These are phyloP conservation scores for Auriscalpium microsporum DNA, from an alignment of 768 basidiomycete species.

Conservation along the genomic window DNA sequence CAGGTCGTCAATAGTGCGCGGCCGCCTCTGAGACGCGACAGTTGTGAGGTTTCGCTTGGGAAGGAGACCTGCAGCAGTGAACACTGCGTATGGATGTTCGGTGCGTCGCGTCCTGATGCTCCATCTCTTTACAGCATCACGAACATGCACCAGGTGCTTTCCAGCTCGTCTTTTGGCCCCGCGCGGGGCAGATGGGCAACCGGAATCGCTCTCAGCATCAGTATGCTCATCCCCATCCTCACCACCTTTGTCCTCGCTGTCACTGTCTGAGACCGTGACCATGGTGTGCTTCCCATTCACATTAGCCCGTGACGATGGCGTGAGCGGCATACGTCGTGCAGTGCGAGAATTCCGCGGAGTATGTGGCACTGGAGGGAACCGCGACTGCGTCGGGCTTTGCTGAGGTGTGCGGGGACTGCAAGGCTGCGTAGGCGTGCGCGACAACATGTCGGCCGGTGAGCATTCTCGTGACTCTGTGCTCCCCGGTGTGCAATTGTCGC, in stretches of 20 bases:
- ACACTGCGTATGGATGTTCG: not conserved
- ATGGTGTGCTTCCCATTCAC: not conserved
- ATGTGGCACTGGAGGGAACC: too few relatives aligned
- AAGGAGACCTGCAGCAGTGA: not conserved
- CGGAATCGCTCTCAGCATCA: not conserved
- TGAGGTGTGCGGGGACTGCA: not conserved
- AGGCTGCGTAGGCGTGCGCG: not conserved
- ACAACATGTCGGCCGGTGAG: not conserved
- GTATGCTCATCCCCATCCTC: not conserved
- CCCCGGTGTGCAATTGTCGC: not conserved
- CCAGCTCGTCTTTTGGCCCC: not conserved
- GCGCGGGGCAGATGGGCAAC: too few relatives aligned
- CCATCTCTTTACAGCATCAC: conserved; percentile 1
- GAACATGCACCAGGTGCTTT: not conserved
- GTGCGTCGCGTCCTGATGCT: not conserved
- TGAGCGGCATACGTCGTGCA: not conserved
- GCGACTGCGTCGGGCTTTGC: too few relatives aligned
- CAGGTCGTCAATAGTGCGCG: not conserved
- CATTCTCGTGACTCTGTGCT: not conserved
- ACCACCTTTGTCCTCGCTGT: not conserved
- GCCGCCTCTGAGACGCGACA: not conserved
- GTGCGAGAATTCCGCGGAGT: not conserved
- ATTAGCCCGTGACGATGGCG: not conserved
- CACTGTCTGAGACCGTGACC: not conserved
- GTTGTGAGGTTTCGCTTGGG: not conserved